These are phyloP conservation scores for Colletotrichum orchidophilum DNA, from an alignment of 2,329 filamentous ascomycete species.

Conservation along the genomic window DNA sequence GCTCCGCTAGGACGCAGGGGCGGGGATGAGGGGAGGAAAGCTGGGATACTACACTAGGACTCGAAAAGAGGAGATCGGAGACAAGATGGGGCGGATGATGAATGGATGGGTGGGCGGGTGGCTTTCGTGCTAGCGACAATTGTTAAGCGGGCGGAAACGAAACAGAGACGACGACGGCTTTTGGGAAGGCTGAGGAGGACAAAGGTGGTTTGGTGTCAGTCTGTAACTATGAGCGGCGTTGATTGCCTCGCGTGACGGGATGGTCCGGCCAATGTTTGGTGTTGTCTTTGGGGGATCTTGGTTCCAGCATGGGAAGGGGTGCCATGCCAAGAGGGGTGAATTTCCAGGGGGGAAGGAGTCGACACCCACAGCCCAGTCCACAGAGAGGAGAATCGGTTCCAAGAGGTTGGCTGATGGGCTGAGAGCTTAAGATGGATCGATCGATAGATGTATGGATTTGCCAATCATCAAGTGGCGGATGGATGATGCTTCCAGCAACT, in stretches of 20 bases:
- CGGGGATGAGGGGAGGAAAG: slow-evolving; percentile 1
- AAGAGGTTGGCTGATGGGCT: slow-evolving; percentile 9
- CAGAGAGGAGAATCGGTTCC: neutral
- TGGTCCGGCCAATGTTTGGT: slow-evolving; percentile 4
- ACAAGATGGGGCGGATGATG: neutral
- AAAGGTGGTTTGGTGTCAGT: neutral
- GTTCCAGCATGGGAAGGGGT: neutral
- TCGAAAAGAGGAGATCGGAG: slow-evolving; percentile 4
- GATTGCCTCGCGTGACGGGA: slow-evolving; percentile 14
- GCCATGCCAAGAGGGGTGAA: slow-evolving; percentile 15
- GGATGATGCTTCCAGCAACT: slow-evolving; percentile 25
- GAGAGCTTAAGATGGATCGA: neutral
- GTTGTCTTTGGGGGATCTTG: neutral
- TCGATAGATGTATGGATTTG: slow-evolving; percentile 7
- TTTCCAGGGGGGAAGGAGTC: slow-evolving; percentile 11
- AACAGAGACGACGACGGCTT: slow-evolving; percentile 25
- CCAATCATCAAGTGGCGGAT: slow-evolving; percentile 7
- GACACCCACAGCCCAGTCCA: neutral
- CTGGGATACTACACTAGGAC: neutral
- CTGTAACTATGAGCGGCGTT: slow-evolving; percentile 20
- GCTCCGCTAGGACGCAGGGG: slow-evolving; percentile 27
- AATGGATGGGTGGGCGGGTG: neutral
- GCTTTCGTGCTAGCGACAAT: slow-evolving; percentile 6
- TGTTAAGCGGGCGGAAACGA: slow-evolving; percentile 22
- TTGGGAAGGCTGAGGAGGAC: neutral